Evolutionary conservation across 257 asterid species (phyloP).

Genomic region (Jacaranda mimosifolia): DNA sequence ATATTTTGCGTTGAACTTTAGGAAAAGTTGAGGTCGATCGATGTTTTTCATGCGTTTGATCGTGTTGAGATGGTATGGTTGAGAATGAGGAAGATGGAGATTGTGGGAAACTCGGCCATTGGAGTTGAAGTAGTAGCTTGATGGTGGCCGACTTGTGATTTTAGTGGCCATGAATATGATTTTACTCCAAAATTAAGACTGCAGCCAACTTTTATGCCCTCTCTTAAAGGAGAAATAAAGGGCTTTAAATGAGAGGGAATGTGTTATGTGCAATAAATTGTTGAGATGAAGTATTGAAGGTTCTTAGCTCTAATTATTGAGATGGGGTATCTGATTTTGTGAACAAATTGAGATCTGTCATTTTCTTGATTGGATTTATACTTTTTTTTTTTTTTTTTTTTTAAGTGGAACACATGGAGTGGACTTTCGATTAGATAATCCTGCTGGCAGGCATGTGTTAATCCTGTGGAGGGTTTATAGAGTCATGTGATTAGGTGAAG

Average conservation of each 20-base stretch:
- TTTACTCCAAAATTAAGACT: not conserved
- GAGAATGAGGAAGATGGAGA: not conserved
- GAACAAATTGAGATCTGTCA: not conserved
- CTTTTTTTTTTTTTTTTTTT: not conserved
- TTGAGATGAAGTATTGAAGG: not conserved
- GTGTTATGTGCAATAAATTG: not conserved
- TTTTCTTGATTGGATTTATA: not conserved
- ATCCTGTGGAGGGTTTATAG: not conserved
- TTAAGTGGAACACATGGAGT: not conserved
- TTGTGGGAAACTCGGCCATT: conserved; percentile 19
- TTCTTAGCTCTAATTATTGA: not conserved
- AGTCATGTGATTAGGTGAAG: conserved; percentile 7
- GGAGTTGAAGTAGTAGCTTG: conserved; percentile 33
- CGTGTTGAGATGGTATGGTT: not conserved
- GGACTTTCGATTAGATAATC: conserved; percentile 10
- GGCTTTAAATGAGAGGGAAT: conserved; percentile 1
- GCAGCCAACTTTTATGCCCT: not conserved
- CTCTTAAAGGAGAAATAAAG: not conserved
- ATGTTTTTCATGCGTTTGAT: conserved; percentile 21
- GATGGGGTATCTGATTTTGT: not conserved
- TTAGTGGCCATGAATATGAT: conserved; percentile 39
- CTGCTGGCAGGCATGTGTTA: not conserved
- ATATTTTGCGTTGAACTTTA: conserved; percentile 31
- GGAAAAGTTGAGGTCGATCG: conserved; percentile 32
- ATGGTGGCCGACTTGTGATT: conserved; percentile 35